Conservation (phyloP, 2,329 filamentous ascomycete genomes). For the Aureobasidium sp. region DNA sequence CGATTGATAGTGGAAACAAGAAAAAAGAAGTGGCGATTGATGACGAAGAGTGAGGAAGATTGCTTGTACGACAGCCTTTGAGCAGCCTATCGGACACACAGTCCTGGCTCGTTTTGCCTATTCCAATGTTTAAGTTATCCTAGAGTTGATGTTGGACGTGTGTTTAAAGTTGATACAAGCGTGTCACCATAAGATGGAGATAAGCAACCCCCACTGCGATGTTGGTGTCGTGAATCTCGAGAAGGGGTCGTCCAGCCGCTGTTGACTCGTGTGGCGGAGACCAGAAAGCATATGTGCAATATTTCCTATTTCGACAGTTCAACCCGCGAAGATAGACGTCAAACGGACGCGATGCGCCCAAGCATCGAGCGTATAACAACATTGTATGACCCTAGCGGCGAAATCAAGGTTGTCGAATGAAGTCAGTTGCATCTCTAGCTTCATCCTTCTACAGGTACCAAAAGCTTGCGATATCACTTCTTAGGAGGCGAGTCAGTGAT, state of each 20-base stretch:
- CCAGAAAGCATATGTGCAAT: background rate
- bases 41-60: background rate
- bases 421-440: too few relatives aligned
- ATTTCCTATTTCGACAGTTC: background rate
- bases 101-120: background rate
- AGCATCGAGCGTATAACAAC: background rate
- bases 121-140: too few relatives aligned
- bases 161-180: background rate
- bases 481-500: background rate
- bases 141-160: background rate
- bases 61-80: background rate
- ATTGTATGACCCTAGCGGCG: background rate
- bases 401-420: too few relatives aligned
- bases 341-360: too few relatives aligned
- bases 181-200: background rate
- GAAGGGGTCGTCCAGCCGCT: background rate
- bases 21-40: background rate
- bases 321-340: too few relatives aligned
- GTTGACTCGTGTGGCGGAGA: background rate
- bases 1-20: background rate
- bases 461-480: background rate
- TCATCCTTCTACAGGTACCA: background rate
- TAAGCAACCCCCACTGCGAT: background rate
- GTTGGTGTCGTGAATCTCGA: background rate
- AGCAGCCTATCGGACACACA: background rate